These are phyloP conservation scores for Begonia loranthoides DNA, from an alignment of 306 rosid genomes.

Conservation along the genomic window DNA sequence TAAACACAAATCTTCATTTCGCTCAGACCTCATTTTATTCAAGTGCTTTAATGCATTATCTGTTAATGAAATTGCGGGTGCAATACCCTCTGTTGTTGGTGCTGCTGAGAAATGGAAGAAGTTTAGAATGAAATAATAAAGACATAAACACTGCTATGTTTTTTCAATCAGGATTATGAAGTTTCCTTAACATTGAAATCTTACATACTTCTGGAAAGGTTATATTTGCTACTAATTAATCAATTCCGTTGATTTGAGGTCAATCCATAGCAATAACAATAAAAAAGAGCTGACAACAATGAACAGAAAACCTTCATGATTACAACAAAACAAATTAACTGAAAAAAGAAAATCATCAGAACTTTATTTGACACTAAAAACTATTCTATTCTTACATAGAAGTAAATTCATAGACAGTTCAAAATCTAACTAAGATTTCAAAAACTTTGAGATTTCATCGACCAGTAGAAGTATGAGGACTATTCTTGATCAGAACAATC, in stretches of 20 bases:
- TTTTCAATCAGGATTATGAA: background rate
- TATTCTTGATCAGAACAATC: background rate
- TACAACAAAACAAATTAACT: too few species aligned
- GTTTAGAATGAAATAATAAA: background rate
- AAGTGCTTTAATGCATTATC: constrained; percentile 85
- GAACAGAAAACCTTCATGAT: background rate
- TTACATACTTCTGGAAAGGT: too few species aligned
- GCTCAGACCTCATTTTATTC: constrained; percentile 78
- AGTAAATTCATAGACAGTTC: too few species aligned
- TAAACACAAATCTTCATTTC: constrained; percentile 58
- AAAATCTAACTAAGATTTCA: too few species aligned
- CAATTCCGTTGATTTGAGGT: too few species aligned
- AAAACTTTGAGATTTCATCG: too few species aligned
- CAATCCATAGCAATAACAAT: too few species aligned
- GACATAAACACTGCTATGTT: background rate
- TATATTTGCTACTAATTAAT: too few species aligned
- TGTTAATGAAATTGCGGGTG: constrained; percentile 38
- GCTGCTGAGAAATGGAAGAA: constrained; percentile 23
- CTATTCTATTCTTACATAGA: too few species aligned
- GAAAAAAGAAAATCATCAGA: too few species aligned
- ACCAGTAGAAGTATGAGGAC: background rate
- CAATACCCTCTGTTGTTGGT: constrained; percentile 24
- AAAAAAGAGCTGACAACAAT: background rate
- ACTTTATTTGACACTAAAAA: too few species aligned
- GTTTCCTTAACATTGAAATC: background rate